Evolutionary conservation across 495 filamentous ascomycete species (phyloP).

Genomic region (Echria macrotheca): DNA sequence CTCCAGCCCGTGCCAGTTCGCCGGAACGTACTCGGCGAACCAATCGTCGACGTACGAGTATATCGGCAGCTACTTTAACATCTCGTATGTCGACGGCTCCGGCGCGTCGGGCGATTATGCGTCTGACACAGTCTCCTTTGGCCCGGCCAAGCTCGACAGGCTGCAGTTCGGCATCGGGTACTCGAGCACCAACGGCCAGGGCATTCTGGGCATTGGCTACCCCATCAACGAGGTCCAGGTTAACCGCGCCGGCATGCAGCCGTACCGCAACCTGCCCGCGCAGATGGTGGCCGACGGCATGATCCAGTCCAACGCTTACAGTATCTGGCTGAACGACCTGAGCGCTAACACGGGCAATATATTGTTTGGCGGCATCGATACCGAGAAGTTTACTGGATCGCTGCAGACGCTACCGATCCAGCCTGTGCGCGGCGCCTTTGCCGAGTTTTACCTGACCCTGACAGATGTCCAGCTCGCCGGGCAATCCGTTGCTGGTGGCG

Average conservation of each 20-base stretch:
- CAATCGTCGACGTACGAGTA: slow-evolving; percentile 75
- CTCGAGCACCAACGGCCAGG: slow-evolving; percentile 61
- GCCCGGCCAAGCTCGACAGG: slow-evolving; percentile 49
- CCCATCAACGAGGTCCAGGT: slow-evolving; percentile 73
- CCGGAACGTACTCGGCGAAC: slow-evolving; percentile 68
- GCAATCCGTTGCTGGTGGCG: slow-evolving; percentile 45
- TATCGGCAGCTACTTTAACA: slow-evolving; percentile 76
- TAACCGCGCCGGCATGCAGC: slow-evolving; percentile 46
- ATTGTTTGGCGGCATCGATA: slow-evolving; percentile 89
- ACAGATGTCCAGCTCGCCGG: slow-evolving; percentile 48
- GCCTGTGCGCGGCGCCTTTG: slow-evolving; percentile 48
- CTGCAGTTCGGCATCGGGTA: slow-evolving; percentile 90
- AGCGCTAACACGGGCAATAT: slow-evolving; percentile 71
- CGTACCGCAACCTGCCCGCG: slow-evolving; percentile 77
- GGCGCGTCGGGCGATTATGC: slow-evolving; percentile 80
- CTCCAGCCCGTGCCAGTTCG: slow-evolving; percentile 45
- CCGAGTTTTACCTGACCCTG: slow-evolving; percentile 79
- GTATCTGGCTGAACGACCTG: slow-evolving; percentile 82
- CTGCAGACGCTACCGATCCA: slow-evolving; percentile 76
- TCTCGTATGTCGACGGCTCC: slow-evolving; percentile 84
- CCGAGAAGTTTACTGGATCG: slow-evolving; percentile 64
- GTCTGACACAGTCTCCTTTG: slow-evolving; percentile 69
- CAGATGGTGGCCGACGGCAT: slow-evolving; percentile 62
- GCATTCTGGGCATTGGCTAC: slow-evolving; percentile 93
- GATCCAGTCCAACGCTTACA: slow-evolving; percentile 80